These are phyloP conservation scores for Malassezia vespertilionis DNA, from an alignment of 1,284 basidiomycete genomes.

Conservation along the genomic window DNA sequence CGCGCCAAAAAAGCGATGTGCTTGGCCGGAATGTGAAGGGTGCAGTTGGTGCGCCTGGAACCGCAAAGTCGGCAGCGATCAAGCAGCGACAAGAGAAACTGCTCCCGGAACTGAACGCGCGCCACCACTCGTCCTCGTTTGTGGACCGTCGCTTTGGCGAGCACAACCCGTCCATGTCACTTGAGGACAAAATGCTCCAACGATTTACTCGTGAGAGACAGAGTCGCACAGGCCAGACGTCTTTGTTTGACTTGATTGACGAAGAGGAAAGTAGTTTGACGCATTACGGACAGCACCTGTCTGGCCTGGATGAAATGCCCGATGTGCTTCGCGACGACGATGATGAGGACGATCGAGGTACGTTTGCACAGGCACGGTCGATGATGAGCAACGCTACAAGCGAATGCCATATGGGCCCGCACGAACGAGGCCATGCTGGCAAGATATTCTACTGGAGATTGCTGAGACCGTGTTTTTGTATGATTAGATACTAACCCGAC, in stretches of 20 bases:
- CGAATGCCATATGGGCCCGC: slow-evolving; percentile 9
- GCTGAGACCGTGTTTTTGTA: slow-evolving; percentile 22
- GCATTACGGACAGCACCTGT: slow-evolving; percentile 80
- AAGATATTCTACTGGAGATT: slow-evolving; percentile 47
- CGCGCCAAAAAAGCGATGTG: slow-evolving; percentile 71
- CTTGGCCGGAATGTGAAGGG: slow-evolving; percentile 78
- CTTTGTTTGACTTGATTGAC: slow-evolving; percentile 76
- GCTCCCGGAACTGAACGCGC: slow-evolving; percentile 65
- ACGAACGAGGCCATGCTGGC: slow-evolving; percentile 14
- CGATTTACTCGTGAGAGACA: slow-evolving; percentile 73
- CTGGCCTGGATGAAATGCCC: slow-evolving; percentile 75
- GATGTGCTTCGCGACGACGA: slow-evolving; percentile 50
- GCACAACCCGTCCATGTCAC: slow-evolving; percentile 73
- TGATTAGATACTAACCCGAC: slow-evolving; percentile 1
- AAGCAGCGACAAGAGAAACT: slow-evolving; percentile 64
- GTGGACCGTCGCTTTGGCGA: slow-evolving; percentile 93
- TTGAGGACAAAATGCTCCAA: slow-evolving; percentile 94
- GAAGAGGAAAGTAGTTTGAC: slow-evolving; percentile 58
- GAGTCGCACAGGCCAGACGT: slow-evolving; percentile 56
- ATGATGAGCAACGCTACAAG: slow-evolving; percentile 9
- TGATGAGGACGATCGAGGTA: slow-evolving; percentile 31
- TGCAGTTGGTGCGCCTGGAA: slow-evolving; percentile 66
- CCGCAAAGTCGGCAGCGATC: slow-evolving; percentile 75
- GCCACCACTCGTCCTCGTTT: slow-evolving; percentile 73
- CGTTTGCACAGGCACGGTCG: neutral